Evolutionary conservation across 805 yeast species (phyloP).

Genomic region (Ogataea methylovora): DNA sequence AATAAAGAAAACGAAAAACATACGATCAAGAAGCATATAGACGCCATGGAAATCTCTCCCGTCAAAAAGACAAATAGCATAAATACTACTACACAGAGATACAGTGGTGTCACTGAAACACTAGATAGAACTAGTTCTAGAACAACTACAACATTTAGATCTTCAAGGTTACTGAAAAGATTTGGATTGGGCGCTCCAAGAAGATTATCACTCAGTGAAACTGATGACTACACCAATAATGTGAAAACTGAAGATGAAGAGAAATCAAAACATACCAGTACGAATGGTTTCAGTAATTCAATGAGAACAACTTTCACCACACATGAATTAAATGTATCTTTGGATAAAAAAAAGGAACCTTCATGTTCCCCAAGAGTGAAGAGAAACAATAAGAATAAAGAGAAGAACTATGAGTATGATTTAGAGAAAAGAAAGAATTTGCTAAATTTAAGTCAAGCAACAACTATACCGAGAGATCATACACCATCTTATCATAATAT

Average conservation of each 20-base stretch:
- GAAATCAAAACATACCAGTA: constrained; percentile 6
- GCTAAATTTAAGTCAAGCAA: neutral
- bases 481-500: neutral
- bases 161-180: constrained; percentile 29
- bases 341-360: no score
- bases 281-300: constrained; percentile 9
- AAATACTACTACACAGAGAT: no score
- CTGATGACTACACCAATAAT: constrained; percentile 14
- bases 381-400: constrained; percentile 5
- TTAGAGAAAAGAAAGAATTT: neutral
- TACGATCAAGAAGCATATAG: constrained; percentile 4
- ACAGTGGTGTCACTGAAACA: neutral
- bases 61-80: no score
- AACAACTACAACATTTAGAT: constrained; percentile 5
- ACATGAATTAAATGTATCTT: neutral
- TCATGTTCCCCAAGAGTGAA: constrained; percentile 1
- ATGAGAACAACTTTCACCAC: neutral
- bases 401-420: neutral
- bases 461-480: neutral
- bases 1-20: neutral
- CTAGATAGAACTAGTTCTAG: neutral
- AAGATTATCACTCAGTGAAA: constrained; percentile 26
- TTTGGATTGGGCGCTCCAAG: constrained; percentile 42
- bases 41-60: no score
- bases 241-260: constrained; percentile 5